Conservation (phyloP, 768 basidiomycete genomes). For the Leccinum rimulosum region DNA sequence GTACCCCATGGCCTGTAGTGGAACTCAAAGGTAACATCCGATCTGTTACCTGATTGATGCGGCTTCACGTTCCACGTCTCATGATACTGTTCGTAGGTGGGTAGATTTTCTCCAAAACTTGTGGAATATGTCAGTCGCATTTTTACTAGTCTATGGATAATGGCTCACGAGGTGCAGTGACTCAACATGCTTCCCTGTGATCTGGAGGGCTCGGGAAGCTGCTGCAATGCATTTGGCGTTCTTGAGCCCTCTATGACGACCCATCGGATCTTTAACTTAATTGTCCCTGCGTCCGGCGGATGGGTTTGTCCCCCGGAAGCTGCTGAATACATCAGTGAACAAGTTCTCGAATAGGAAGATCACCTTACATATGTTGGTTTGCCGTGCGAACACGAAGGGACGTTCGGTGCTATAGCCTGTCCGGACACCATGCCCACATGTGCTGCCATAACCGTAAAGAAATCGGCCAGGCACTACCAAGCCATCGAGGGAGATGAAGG, state of each 20-base stretch:
- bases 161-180: slow-evolving; percentile 44
- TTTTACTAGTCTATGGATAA: not conserved
- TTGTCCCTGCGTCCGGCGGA: slow-evolving; percentile 45
- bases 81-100: slow-evolving; percentile 40
- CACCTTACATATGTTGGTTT: slow-evolving; percentile 37
- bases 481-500: slow-evolving; percentile 66
- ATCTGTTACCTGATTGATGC: slow-evolving; percentile 34
- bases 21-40: slow-evolving; percentile 66
- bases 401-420: slow-evolving; percentile 49
- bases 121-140: slow-evolving; percentile 4
- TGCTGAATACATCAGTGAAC: not conserved
- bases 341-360: not conserved
- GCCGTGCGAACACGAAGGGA: slow-evolving; percentile 57
- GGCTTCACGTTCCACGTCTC: slow-evolving; percentile 55
- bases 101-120: slow-evolving; percentile 47
- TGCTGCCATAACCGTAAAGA: slow-evolving; percentile 51
- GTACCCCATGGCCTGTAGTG: slow-evolving; percentile 58
- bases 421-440: slow-evolving; percentile 52
- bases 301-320: slow-evolving; percentile 21
- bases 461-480: slow-evolving; percentile 61
- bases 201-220: slow-evolving; percentile 34
- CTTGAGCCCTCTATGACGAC: slow-evolving; percentile 31
- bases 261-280: slow-evolving; percentile 47
- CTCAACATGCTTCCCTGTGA: slow-evolving; percentile 40
- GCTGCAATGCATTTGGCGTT: slow-evolving; percentile 43